These are phyloP conservation scores for Strobilomyces confusus DNA, from an alignment of 768 basidiomycete genomes.

Conservation along the genomic window DNA sequence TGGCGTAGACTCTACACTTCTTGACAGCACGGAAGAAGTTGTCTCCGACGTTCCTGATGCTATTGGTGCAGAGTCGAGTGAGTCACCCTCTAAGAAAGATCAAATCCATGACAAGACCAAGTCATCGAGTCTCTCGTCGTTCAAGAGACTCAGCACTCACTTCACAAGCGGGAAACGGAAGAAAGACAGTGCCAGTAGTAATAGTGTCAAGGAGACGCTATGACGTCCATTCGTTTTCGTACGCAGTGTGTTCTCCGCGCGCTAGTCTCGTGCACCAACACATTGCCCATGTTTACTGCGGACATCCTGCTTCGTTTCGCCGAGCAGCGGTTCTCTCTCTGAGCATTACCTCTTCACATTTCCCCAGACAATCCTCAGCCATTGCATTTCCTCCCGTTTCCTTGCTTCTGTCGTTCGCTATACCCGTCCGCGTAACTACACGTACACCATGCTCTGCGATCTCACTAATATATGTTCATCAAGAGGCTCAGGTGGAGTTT, in stretches of 20 bases:
- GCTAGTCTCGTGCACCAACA: conserved; percentile 17
- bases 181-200: conserved; percentile 47
- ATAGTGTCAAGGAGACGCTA: conserved; percentile 41
- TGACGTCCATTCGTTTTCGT: conserved; percentile 20
- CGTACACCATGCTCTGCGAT: conserved; percentile 27
- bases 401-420: conserved; percentile 17
- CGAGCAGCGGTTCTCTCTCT: conserved; percentile 3
- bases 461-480: conserved; percentile 30
- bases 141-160: conserved; percentile 51
- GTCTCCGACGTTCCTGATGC: conserved; percentile 36
- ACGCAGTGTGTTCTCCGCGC: conserved; percentile 15
- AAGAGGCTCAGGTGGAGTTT: conserved; percentile 4
- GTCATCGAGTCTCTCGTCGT: conserved; percentile 45
- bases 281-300: conserved; percentile 2
- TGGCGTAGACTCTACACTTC: conserved; percentile 26
- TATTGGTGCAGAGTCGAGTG: conserved; percentile 32
- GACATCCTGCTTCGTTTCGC: conserved; percentile 11
- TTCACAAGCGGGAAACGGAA: conserved; percentile 43
- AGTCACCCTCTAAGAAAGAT: conserved; percentile 26
- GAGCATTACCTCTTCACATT: conserved; percentile 15
- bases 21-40: conserved; percentile 34
- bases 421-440: conserved; percentile 31
- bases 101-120: conserved; percentile 51
- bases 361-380: conserved; percentile 14
- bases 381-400: conserved; percentile 14